phyloP scores from a whole-genome alignment of 345 rosid species.

The Eucalyptus cloeziana region DNA sequence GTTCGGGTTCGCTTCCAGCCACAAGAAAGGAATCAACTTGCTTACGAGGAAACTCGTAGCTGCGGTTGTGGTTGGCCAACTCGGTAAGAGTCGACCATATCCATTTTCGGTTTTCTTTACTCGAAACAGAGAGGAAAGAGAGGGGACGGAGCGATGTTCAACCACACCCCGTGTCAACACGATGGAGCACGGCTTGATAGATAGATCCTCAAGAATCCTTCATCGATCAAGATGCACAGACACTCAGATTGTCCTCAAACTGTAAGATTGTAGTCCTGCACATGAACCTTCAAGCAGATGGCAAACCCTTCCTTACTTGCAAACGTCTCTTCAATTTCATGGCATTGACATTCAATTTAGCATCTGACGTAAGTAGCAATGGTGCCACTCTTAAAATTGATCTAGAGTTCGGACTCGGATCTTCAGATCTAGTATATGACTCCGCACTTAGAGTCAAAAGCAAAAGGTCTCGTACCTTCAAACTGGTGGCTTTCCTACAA shows the following conservation, averaged over 20 bases:
- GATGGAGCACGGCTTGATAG: not conserved
- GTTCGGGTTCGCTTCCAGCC: not conserved
- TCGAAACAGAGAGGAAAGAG: no score
- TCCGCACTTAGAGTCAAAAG: not conserved
- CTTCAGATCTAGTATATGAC: not conserved
- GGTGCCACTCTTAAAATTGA: not conserved
- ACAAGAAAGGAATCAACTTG: not conserved
- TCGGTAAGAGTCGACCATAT: not conserved
- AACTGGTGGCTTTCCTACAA: not conserved
- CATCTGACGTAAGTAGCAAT: not conserved
- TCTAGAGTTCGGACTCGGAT: not conserved
- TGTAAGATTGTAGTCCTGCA: not conserved
- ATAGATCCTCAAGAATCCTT: not conserved
- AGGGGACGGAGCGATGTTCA: not conserved
- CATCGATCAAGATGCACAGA: not conserved
- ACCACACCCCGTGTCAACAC: no score
- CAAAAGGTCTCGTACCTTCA: not conserved
- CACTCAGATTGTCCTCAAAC: not conserved
- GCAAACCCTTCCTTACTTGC: not conserved
- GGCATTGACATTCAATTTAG: not conserved
- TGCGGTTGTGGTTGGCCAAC: not conserved
- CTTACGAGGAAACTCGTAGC: not conserved
- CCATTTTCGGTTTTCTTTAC: not conserved
- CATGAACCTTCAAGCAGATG: not conserved
- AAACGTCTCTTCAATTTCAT: not conserved